Percentiles rank a stretch among this genome's conserved stretches.
phyloP scores from a whole-genome alignment of 352 stramenopile species.

The Phytophthora megakarya region DNA sequence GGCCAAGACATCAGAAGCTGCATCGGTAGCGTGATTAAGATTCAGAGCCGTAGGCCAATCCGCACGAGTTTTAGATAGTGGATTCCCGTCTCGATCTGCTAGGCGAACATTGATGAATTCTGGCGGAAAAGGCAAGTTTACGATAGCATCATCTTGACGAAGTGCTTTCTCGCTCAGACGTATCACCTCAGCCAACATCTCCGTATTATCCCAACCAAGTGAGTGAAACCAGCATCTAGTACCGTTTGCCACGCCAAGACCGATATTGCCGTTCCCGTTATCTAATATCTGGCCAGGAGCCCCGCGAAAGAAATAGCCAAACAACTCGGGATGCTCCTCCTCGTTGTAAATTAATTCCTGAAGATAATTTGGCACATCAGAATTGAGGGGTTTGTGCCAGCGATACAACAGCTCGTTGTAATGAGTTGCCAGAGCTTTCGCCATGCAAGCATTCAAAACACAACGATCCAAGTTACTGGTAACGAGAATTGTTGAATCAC shows the following conservation, averaged over 20 bases:
- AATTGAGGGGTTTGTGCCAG: neutral
- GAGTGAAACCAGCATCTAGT: constrained; percentile 2
- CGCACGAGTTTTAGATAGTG: too few species aligned
- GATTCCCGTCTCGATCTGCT: too few species aligned
- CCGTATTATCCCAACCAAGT: neutral
- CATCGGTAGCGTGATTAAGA: too few species aligned
- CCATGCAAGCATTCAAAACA: constrained; percentile 9
- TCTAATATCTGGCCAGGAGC: constrained; percentile 2
- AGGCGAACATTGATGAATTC: too few species aligned
- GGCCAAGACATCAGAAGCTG: too few species aligned
- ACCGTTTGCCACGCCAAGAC: neutral
- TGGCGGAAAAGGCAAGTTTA: too few species aligned
- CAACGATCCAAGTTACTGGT: constrained; percentile 5
- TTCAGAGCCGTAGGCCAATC: too few species aligned
- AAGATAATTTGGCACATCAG: neutral
- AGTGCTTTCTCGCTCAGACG: neutral
- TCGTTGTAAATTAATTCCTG: constrained; percentile 3
- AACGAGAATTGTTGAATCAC: constrained; percentile 1
- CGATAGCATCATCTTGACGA: too few species aligned
- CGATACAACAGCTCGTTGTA: neutral
- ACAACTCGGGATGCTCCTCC: neutral
- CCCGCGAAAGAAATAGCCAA: constrained; percentile 7
- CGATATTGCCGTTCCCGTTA: constrained; percentile 1
- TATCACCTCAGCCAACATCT: neutral
- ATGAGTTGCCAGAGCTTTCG: neutral